Evolutionary conservation across 1,284 basidiomycete genomes (phyloP).

Genomic region (Schizophyllum commune): DNA sequence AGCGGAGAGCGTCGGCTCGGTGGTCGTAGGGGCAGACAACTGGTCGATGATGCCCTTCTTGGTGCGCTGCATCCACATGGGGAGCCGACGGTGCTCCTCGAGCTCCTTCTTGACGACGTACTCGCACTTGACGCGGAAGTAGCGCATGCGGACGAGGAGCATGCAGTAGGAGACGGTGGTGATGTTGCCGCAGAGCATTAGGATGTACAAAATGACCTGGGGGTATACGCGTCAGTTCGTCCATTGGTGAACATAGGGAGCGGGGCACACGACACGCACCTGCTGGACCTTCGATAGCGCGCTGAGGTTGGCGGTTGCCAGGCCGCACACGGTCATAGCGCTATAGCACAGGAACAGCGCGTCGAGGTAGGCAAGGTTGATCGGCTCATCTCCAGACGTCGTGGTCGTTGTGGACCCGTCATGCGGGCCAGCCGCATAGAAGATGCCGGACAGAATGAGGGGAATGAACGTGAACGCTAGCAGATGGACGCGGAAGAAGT

Average conservation of each 20-base stretch:
- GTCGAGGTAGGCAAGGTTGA: slow-evolving; percentile 40
- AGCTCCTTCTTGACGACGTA: slow-evolving; percentile 18
- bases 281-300: slow-evolving; percentile 29
- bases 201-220: slow-evolving; percentile 47
- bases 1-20: too few relatives aligned
- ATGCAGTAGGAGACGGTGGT: slow-evolving; percentile 46
- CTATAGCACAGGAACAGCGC: slow-evolving; percentile 57
- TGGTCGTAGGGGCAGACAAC: not conserved
- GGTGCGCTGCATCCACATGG: not conserved
- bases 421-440: slow-evolving; percentile 40
- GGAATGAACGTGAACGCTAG: slow-evolving; percentile 50
- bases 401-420: not conserved
- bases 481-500: slow-evolving; percentile 48
- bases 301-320: slow-evolving; percentile 44
- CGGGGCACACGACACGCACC: not conserved
- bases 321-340: slow-evolving; percentile 54
- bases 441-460: slow-evolving; percentile 47
- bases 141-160: slow-evolving; percentile 46
- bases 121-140: slow-evolving; percentile 39
- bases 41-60: not conserved
- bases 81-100: not conserved
- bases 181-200: slow-evolving; percentile 39
- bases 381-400: slow-evolving; percentile 28
- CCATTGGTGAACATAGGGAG: too few relatives aligned
- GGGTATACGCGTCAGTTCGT: too few relatives aligned